Percentiles rank a stretch among this genome's conserved stretches.
Conservation (phyloP, 352 stramenopile genomes). For the Phytopythium kandeliae region DNA sequence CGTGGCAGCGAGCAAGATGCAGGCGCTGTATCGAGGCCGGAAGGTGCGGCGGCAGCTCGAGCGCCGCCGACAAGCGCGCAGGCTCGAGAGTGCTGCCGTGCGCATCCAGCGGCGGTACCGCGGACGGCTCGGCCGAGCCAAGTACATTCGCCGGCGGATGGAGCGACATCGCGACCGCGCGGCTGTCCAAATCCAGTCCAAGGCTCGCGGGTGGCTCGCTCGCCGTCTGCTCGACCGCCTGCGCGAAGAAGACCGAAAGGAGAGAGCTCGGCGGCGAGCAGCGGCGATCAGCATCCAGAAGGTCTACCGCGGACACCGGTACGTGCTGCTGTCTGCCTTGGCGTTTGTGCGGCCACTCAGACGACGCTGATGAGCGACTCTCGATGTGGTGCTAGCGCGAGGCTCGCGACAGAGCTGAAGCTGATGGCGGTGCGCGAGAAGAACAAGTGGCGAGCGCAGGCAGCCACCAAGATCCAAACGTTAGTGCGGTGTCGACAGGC, state of each 20-base stretch:
- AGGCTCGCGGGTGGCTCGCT: constrained; percentile 33
- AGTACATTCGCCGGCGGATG: constrained; percentile 54
- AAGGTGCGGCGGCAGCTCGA: constrained; percentile 34
- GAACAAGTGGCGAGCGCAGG: constrained; percentile 38
- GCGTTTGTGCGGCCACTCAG: not conserved
- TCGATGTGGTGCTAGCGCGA: constrained; percentile 20
- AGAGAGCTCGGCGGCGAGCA: constrained; percentile 25
- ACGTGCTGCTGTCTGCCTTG: constrained; percentile 4
- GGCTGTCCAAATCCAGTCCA: constrained; percentile 49
- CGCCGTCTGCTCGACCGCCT: constrained; percentile 24
- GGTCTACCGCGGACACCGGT: constrained; percentile 70
- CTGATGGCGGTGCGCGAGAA: constrained; percentile 53
- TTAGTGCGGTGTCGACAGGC: constrained; percentile 42
- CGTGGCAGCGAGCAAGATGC: constrained; percentile 41
- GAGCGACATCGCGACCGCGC: constrained; percentile 38
- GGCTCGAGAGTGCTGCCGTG: constrained; percentile 36
- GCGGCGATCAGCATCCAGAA: constrained; percentile 57
- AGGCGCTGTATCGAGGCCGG: constrained; percentile 52
- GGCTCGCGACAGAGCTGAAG: constrained; percentile 65
- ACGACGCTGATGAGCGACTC: not conserved
- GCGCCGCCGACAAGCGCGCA: constrained; percentile 11
- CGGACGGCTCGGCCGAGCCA: constrained; percentile 51
- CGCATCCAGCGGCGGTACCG: constrained; percentile 70
- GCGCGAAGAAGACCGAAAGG: constrained; percentile 22
- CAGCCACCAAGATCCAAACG: constrained; percentile 68